Conservation (phyloP, 192 early-diverging fungal genomes). For the Jimgerdemannia lactiflua region DNA sequence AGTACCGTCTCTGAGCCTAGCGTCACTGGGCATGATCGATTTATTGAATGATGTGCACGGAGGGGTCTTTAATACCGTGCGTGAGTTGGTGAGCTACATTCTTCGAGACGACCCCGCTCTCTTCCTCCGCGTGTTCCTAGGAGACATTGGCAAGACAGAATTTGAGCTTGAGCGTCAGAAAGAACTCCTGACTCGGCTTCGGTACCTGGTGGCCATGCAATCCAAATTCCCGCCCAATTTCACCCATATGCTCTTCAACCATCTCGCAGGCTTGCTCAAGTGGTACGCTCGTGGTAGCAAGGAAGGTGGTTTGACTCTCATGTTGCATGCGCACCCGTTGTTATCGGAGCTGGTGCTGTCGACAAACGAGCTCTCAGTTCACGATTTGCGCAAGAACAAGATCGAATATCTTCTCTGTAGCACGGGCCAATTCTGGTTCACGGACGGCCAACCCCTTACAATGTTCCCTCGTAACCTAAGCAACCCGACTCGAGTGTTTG, state of each 20-base stretch:
- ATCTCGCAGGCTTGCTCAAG: constrained; percentile 52
- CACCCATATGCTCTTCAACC: constrained; percentile 48
- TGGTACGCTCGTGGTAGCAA: constrained; percentile 50
- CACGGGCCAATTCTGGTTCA: constrained; percentile 55
- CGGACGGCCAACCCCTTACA: constrained; percentile 31
- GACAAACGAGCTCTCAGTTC: constrained; percentile 45
- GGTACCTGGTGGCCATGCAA: constrained; percentile 40
- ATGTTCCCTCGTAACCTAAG: constrained; percentile 47
- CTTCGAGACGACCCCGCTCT: constrained; percentile 52
- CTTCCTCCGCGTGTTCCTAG: constrained; percentile 48
- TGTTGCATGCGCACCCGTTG: constrained; percentile 41
- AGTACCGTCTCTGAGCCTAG: constrained; percentile 39
- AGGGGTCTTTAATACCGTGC: constrained; percentile 38
- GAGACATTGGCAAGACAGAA: constrained; percentile 42
- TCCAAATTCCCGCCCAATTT: constrained; percentile 49
- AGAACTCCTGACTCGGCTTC: constrained; percentile 38
- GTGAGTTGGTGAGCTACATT: constrained; percentile 43
- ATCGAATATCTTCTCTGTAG: constrained; percentile 47
- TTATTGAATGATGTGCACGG: constrained; percentile 45
- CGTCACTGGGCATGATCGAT: constrained; percentile 46
- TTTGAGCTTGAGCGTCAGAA: constrained; percentile 27
- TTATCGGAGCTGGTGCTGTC: constrained; percentile 48
- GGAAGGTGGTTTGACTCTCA: constrained; percentile 28
- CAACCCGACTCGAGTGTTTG: constrained; percentile 20
- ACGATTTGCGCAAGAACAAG: constrained; percentile 57